phyloP scores from a whole-genome alignment of 257 asterid species.

The Linderniella brevidens region DNA sequence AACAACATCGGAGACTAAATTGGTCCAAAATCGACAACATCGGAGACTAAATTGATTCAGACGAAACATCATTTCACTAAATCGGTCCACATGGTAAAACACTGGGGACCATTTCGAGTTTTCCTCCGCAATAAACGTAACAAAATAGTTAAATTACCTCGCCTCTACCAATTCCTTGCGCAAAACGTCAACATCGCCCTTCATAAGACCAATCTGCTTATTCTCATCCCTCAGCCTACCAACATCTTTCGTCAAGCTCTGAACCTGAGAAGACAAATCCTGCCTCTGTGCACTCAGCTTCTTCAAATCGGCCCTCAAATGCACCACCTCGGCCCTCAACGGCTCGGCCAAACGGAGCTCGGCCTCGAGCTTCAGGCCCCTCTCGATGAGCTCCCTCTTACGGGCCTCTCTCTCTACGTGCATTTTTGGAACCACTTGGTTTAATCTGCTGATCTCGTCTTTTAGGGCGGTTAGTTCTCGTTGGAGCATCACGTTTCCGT shows the following conservation, averaged over 20 bases:
- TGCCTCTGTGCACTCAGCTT: conserved; percentile 35
- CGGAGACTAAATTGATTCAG: too few relatives aligned
- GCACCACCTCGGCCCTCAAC: conserved; percentile 42
- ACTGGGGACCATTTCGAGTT: not conserved
- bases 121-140: not conserved
- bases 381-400: conserved; percentile 58
- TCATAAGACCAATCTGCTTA: conserved; percentile 42
- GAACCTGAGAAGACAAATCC: conserved; percentile 51
- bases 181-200: conserved; percentile 54
- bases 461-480: conserved; percentile 62
- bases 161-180: conserved; percentile 52
- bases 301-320: conserved; percentile 54
- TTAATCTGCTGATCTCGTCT: conserved; percentile 63
- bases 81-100: too few relatives aligned
- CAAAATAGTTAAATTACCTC: conserved; percentile 30
- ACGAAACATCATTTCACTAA: too few relatives aligned
- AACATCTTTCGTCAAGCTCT: conserved; percentile 49
- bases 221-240: conserved; percentile 44
- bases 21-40: too few relatives aligned
- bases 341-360: conserved; percentile 55
- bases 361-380: conserved; percentile 63
- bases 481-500: conserved; percentile 73
- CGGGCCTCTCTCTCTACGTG: conserved; percentile 65
- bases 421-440: conserved; percentile 49
- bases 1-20: not conserved